A percentile compares a stretch with the other conserved stretches of the same genome.
phyloP scores from a whole-genome alignment of 2,329 filamentous ascomycete species.

The Leptodontidium sp. region DNA sequence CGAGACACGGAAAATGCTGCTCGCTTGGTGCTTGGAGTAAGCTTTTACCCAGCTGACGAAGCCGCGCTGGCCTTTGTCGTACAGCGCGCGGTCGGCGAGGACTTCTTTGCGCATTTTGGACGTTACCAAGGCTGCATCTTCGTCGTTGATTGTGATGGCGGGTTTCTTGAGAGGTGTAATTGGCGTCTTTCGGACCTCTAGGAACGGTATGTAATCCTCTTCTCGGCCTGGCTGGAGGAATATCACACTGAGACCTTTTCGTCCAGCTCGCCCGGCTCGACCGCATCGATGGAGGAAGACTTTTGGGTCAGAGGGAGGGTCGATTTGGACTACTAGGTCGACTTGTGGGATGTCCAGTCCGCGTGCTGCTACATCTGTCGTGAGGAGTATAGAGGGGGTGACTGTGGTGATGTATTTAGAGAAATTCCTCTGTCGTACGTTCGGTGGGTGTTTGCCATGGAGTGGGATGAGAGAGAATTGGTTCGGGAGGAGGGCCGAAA shows the following conservation, averaged over 20 bases:
- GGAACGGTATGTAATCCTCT: slow-evolving; percentile 88
- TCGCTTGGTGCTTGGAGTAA: slow-evolving; percentile 90
- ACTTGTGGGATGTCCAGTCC: slow-evolving; percentile 93
- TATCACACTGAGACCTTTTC: slow-evolving; percentile 84
- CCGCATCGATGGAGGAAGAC: slow-evolving; percentile 95
- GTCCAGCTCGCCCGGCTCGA: slow-evolving; percentile 86
- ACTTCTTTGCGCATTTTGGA: slow-evolving; percentile 68
- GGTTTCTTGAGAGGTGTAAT: slow-evolving; percentile 70
- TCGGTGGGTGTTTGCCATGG: slow-evolving; percentile 90
- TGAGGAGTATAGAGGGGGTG: slow-evolving; percentile 82
- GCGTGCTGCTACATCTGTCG: slow-evolving; percentile 89
- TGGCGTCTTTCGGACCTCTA: slow-evolving; percentile 87
- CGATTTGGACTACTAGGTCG: slow-evolving; percentile 89
- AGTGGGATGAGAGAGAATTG: slow-evolving; percentile 78
- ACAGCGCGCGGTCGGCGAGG: slow-evolving; percentile 58
- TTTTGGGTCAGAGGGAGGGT: slow-evolving; percentile 87
- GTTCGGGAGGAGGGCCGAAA: slow-evolving; percentile 75
- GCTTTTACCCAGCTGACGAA: slow-evolving; percentile 95
- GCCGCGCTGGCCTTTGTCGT: slow-evolving; percentile 88
- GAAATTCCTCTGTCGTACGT: slow-evolving; percentile 89
- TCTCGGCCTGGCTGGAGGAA: slow-evolving; percentile 86
- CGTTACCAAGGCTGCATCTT: slow-evolving; percentile 66
- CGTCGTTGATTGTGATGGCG: slow-evolving; percentile 62
- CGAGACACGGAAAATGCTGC: slow-evolving; percentile 84
- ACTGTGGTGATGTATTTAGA: slow-evolving; percentile 78